Evolutionary conservation across 164 flowering plant genomes (phyloP), one percentile per base, ranked within the genome.

Genomic region (Nymphaea colorata): DNA sequence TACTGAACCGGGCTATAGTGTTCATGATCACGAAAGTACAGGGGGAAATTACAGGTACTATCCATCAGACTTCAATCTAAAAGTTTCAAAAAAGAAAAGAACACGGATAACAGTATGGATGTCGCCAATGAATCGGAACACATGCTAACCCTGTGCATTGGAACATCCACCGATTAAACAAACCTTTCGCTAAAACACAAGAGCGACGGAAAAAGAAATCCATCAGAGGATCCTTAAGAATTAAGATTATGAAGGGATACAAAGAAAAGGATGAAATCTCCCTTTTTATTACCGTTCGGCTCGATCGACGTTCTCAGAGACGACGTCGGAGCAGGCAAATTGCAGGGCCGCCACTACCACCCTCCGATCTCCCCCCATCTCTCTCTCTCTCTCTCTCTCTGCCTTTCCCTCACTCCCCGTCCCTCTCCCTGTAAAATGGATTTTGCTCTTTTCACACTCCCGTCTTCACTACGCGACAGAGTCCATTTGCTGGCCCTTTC

Each of bases 281-380:
- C 11, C 2, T 47, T 47, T 47, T 47, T 14, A 6, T n/a, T 43
- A 91, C 97, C 89, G 85, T 79, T 91, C 97, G 3, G 98, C 98
- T 41, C 84, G 86, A 61, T 82, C 81, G 69, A 91, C 79, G 66
- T 89, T 94, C 14, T 86, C 67, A 72, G 91, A 62, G 81, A 84
- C 74, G 53, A 85, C 97, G 16, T 93, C 95, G 67, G 90, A 67
- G 84, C 97, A 91, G 73, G 97, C 83, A 70, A 93, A 89, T 68
- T 91, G 96, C 65, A 93, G 81, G 79, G 96, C 95, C 5, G 97
- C 82, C 44, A 91, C 95, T 59, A 72, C 75, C 78, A 82, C 83
- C 67, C 75, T 75, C 44, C 82, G 76, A 64, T 74, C 78, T 63
- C 72, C 81, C 80, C 76, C 80, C 61, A 44, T 67, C 62, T 44